Conservation (phyloP, 352 stramenopile genomes). For the Phytophthora sojae region DNA sequence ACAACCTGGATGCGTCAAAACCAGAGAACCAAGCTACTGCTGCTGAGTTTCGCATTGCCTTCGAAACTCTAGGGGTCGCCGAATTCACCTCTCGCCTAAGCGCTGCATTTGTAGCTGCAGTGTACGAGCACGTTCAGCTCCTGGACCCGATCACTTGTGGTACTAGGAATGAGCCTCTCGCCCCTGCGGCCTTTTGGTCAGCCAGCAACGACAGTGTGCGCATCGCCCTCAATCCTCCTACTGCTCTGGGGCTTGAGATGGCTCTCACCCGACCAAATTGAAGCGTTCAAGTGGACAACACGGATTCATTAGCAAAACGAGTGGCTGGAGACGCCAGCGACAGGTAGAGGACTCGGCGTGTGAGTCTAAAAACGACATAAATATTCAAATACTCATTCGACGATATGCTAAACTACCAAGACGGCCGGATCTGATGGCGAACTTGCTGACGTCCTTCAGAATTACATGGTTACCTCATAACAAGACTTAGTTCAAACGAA, state of each 20-base stretch:
- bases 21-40: background rate
- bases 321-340: background rate
- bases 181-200: constrained; percentile 20
- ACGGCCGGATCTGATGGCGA: too few species aligned
- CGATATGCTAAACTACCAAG: too few species aligned
- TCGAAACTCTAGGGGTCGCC: constrained; percentile 18
- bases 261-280: constrained; percentile 9
- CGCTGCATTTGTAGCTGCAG: constrained; percentile 43
- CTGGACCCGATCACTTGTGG: constrained; percentile 16
- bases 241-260: constrained; percentile 31
- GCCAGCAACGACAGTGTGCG: constrained; percentile 2
- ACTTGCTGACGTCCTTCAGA: too few species aligned
- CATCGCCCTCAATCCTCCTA: constrained; percentile 6
- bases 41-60: background rate
- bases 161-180: background rate
- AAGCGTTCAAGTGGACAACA: constrained; percentile 19
- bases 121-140: constrained; percentile 53
- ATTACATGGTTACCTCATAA: too few species aligned
- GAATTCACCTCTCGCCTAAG: constrained; percentile 39
- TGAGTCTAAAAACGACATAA: too few species aligned
- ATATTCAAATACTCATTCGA: too few species aligned
- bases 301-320: constrained; percentile 42
- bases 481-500: too few species aligned
- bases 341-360: too few species aligned
- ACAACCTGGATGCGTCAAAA: background rate